Evolutionary conservation across 2,329 filamentous ascomycete species (phyloP), one percentile per base, ranked within the genome.

Genomic region (Cladosporium sp.): DNA sequence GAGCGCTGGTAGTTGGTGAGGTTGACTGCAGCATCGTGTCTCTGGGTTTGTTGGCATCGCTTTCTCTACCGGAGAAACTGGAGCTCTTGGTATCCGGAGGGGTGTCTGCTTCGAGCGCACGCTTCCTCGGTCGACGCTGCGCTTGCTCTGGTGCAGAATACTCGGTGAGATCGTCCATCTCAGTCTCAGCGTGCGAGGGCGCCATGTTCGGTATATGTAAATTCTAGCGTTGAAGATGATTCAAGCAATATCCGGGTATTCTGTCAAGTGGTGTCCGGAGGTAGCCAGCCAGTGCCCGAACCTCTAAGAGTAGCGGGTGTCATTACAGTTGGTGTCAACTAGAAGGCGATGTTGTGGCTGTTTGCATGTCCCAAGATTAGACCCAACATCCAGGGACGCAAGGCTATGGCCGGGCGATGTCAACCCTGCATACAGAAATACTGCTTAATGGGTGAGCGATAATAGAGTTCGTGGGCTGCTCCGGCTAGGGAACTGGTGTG

Each of bases 21-120:
- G 66, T 66, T 21, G 74, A 77, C 59, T 70, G 73, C 69, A 76
- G 72, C 75, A 77, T 76, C 49, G 69, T 73, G 36, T 46, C 34
- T 54, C 26, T 46, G 21, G 58, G 10, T 16, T 3, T 23, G 21
- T 23, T 16, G 30, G 10, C 49, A 46, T 18, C 18, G n/a, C 54
- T 6, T 43, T 30, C 60, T 21, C 10, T 63, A 25, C 23, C 10
- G n/a, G 25, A 7, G n/a, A 18, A 25, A 56, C n/a, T n/a, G 39
- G 3, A 26, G 21, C 32, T 11, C 10, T 21, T 23, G 13, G n/a
- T 53, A 11, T 39, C 30, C 32, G 28, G 8, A 26, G 28, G 5
- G n/a, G 23, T 16, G 13, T 26, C 46, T 14, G 25, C 28, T 30
- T 34, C 46, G 13, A 34, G n/a, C 3, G 21, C 13, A n/a, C 46